These are phyloP conservation scores for Penstemon eatonii DNA, from an alignment of 257 asterid species.

Conservation along the genomic window DNA sequence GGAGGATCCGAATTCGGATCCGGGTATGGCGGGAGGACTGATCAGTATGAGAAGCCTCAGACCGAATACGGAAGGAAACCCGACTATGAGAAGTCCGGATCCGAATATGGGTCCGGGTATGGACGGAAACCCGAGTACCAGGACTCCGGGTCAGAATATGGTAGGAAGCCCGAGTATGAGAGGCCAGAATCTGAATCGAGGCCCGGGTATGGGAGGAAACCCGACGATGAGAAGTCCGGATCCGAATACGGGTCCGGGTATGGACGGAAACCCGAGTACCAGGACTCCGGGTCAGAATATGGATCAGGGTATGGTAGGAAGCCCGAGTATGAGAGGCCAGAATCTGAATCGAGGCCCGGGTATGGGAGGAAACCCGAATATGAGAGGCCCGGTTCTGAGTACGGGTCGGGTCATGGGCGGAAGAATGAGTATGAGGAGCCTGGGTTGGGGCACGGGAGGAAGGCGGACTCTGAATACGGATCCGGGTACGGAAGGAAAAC, in stretches of 20 bases:
- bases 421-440: slow-evolving; percentile 32
- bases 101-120: slow-evolving; percentile 21
- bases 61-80: slow-evolving; percentile 32
- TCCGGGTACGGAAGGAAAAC: slow-evolving; percentile 34
- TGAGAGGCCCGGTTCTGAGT: slow-evolving; percentile 18
- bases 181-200: too few relatives aligned
- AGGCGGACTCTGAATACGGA: slow-evolving; percentile 24
- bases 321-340: slow-evolving; percentile 31
- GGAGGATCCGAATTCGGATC: slow-evolving; percentile 43
- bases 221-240: slow-evolving; percentile 25
- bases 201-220: slow-evolving; percentile 6
- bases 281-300: slow-evolving; percentile 19
- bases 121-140: neutral
- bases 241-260: slow-evolving; percentile 21
- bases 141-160: slow-evolving; percentile 25
- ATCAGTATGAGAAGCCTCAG: neutral
- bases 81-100: slow-evolving; percentile 15
- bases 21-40: slow-evolving; percentile 39
- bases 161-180: slow-evolving; percentile 27
- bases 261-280: neutral
- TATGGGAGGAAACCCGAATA: slow-evolving; percentile 33
- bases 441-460: slow-evolving; percentile 6
- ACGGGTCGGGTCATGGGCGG: slow-evolving; percentile 41
- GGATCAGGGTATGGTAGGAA: slow-evolving; percentile 40
- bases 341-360: slow-evolving; percentile 41